phyloP scores from a whole-genome alignment of 208 protist species.

The Acanthamoeba castellanii region DNA sequence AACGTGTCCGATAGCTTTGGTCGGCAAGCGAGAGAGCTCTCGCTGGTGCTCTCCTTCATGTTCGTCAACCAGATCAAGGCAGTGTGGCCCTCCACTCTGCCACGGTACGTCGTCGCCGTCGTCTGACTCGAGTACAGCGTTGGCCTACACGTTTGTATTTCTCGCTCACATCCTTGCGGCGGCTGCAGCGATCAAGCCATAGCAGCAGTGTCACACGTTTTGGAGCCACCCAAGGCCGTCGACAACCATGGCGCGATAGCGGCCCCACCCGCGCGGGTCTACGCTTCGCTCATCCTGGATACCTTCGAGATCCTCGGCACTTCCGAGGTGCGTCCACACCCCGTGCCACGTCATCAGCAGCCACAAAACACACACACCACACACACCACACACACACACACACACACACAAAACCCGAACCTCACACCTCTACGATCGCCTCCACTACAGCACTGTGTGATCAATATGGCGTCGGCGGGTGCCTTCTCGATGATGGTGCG shows the following conservation, averaged over 20 bases:
- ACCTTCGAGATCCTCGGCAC: constrained; percentile 53
- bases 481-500: constrained; percentile 50
- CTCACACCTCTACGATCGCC: background rate
- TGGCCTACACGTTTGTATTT: background rate
- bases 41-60: constrained; percentile 41
- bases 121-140: background rate
- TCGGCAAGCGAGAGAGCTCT: constrained; percentile 54
- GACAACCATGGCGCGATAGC: background rate
- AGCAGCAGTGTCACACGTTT: background rate
- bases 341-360: too few relatives aligned
- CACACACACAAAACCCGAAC: too few relatives aligned
- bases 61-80: constrained; percentile 57
- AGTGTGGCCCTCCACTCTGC: background rate
- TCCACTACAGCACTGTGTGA: background rate
- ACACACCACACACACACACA: background rate
- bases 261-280: background rate
- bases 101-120: background rate
- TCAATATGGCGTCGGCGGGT: constrained; percentile 50
- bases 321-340: constrained; percentile 11
- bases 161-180: background rate
- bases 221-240: background rate
- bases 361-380: background rate
- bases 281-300: background rate
- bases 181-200: constrained; percentile 1
- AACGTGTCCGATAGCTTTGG: constrained; percentile 14